Conservation (phyloP, 1,139 yeast genomes). For the Nakaseomyces bracarensis region DNA sequence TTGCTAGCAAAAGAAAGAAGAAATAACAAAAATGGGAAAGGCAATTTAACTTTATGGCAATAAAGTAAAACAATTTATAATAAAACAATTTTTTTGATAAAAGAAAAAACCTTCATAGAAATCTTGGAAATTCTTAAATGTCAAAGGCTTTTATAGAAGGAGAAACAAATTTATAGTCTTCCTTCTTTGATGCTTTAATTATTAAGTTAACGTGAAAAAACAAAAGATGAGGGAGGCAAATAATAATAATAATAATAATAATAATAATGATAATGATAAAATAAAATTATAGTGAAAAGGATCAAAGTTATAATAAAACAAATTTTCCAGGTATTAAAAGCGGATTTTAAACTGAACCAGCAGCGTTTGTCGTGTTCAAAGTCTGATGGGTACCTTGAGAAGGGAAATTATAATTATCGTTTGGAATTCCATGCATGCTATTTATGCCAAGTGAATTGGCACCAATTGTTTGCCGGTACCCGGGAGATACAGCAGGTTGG, state of each 20-base stretch:
- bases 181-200: too few relatives aligned
- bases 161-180: too few relatives aligned
- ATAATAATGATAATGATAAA: background rate
- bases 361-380: conserved; percentile 2
- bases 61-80: too few relatives aligned
- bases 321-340: too few relatives aligned
- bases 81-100: too few relatives aligned
- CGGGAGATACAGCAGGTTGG: background rate
- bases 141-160: too few relatives aligned
- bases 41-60: too few relatives aligned
- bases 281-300: background rate
- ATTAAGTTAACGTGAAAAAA: conserved; percentile 1
- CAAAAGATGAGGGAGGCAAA: conserved; percentile 5
- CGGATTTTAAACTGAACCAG: conserved; percentile 3
- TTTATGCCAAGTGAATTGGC: conserved; percentile 3
- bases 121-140: too few relatives aligned
- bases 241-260: conserved; percentile 3
- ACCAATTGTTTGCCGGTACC: conserved; percentile 1
- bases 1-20: too few relatives aligned
- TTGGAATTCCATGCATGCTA: background rate
- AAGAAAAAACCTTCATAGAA: too few relatives aligned
- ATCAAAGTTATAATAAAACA: background rate
- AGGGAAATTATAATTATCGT: conserved; percentile 3
- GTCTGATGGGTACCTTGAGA: background rate
- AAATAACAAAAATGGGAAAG: too few relatives aligned